Base-by-base conservation (phyloP, 805 yeast species). In the Ogataea methylovora region DNA sequence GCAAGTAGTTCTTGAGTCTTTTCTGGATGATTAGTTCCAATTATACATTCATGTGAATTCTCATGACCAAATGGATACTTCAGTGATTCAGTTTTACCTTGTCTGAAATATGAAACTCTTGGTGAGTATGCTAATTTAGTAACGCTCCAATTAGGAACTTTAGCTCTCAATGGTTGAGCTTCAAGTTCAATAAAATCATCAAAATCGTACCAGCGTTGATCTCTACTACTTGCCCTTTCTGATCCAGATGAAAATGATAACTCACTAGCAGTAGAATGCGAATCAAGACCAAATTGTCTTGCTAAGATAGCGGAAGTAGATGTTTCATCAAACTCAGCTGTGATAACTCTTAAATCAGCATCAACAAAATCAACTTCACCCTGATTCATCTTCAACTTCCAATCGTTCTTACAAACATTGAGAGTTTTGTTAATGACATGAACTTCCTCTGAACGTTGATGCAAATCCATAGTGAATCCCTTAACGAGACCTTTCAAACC, bases 151-250 rank as follows among this genome's bases (percentile, higher is more conserved):
- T 10, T 46, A 28, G 38, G 79, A 24, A 61, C 45, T 33, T 43
- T 62, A 39, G 49, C 61, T 5, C 61, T 52, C 1, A 63, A 44
- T 5, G 71, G 67, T 4, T 71, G 66, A 32, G 67, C 60, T 39
- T 81, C 84, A 28, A 86, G 49, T 45, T 87, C 96, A 9, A 73
- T 61, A 45, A 73, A 87, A 51, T 87, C 96, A 37, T 82, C 81
- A 16, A 64, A 57, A 48, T 86, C 94, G 31, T 74, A 63, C 96
- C 96, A 87, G 3, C 58, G n/a, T n/a, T n/a, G n/a, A 48, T 36
- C 39, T 18, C 39, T 29, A 27, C 45, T 51, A 23, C 37, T 30
- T 4, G 29, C 21, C 2, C 43, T 49, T n/a, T 28, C 30, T 5
- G 33, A 26, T 25, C 33, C 20, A 14, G 26, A 19, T 5, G 15